Evolutionary conservation across 2,329 filamentous ascomycete species (phyloP).

Genomic region (Calonectria naviculata): DNA sequence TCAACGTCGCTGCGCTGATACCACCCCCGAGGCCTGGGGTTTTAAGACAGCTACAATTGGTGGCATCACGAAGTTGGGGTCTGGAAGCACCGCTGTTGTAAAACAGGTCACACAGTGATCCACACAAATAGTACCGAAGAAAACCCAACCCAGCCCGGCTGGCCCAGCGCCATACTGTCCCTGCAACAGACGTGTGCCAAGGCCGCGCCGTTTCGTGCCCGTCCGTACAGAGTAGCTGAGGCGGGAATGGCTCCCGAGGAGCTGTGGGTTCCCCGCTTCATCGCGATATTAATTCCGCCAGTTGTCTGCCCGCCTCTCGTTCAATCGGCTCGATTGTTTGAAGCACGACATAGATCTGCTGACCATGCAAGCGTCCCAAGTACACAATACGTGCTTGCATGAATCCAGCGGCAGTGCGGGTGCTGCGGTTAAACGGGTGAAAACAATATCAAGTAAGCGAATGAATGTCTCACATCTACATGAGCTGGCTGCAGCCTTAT

Average conservation of each 20-base stretch:
- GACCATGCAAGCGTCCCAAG: constrained; percentile 2
- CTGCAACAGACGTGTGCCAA: constrained; percentile 1
- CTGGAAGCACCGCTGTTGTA: constrained; percentile 1
- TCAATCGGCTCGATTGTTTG: neutral
- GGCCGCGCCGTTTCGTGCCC: neutral
- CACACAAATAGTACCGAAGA: neutral
- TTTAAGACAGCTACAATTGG: neutral
- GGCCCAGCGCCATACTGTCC: neutral
- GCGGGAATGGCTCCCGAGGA: neutral
- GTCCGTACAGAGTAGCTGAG: neutral
- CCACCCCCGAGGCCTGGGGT: neutral
- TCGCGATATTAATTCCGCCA: neutral
- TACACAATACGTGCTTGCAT: neutral
- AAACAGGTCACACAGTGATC: neutral
- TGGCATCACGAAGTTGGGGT: neutral
- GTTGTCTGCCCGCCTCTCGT: neutral
- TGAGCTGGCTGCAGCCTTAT: constrained; percentile 23
- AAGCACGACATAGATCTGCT: constrained; percentile 14
- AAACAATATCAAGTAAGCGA: constrained; percentile 5
- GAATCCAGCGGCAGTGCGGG: neutral
- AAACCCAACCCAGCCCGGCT: neutral
- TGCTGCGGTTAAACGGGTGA: constrained; percentile 19
- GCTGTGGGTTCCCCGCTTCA: constrained; percentile 9
- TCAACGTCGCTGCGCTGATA: constrained; percentile 1
- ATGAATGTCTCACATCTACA: constrained; percentile 19